phyloP scores from a whole-genome alignment of 345 rosid genomes.

The Geranium brycei region DNA sequence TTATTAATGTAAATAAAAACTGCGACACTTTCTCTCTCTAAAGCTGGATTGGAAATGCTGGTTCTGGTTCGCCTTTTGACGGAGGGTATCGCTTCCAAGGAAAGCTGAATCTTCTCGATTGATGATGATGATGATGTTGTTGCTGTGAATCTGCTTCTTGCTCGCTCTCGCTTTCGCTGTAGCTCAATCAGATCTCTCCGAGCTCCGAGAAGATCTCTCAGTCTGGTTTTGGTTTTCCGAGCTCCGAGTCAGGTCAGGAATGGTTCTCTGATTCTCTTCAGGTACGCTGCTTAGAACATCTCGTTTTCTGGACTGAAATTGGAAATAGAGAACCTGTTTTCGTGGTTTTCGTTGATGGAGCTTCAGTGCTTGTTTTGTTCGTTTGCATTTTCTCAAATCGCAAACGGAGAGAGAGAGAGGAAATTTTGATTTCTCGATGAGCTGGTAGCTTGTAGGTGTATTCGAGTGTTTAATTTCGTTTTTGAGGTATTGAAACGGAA shows the following conservation, averaged over 20 bases:
- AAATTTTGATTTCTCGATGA: background rate
- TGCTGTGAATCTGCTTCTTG: background rate
- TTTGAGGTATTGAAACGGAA: background rate
- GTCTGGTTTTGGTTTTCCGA: background rate
- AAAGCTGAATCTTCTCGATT: too few relatives aligned
- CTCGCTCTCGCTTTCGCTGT: background rate
- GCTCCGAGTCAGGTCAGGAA: slow-evolving; percentile 2
- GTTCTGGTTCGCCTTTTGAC: slow-evolving; percentile 12
- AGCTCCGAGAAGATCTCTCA: slow-evolving; percentile 5
- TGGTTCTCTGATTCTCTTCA: slow-evolving; percentile 19
- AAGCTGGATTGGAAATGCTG: slow-evolving; percentile 12
- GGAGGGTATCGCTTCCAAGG: slow-evolving; percentile 37
- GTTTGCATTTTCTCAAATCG: background rate
- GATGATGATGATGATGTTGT: slow-evolving; percentile 8
- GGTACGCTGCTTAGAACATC: slow-evolving; percentile 9
- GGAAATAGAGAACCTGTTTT: too few relatives aligned
- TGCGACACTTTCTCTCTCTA: background rate
- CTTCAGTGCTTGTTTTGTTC: background rate
- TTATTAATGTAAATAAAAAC: background rate
- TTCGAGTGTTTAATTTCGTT: background rate
- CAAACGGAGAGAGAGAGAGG: background rate
- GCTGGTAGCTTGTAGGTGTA: background rate
- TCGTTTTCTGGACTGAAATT: background rate
- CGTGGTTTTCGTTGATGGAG: background rate
- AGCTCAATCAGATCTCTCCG: background rate